Percentiles rank a stretch among this genome's conserved stretches.
phyloP scores from a whole-genome alignment of 768 basidiomycete genomes.

The Dictyophora rubrovolvata region DNA sequence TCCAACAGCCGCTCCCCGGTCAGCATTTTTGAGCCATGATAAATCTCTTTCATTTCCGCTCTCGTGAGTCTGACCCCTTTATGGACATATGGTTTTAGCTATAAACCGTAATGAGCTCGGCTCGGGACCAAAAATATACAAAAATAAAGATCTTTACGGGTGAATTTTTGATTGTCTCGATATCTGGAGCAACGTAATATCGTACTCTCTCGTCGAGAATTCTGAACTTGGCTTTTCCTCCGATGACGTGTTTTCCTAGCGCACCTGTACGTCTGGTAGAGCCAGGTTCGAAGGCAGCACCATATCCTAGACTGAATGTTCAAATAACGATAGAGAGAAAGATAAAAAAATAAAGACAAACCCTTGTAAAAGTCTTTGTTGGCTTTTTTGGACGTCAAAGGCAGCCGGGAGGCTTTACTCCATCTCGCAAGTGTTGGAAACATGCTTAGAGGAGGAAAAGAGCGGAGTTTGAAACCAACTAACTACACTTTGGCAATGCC shows the following conservation, averaged over 20 bases:
- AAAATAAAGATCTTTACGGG: slow-evolving; percentile 26
- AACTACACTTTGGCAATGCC: not conserved
- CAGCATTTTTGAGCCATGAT: slow-evolving; percentile 13
- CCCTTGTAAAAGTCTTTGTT: slow-evolving; percentile 99
- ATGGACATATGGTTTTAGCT: slow-evolving; percentile 69
- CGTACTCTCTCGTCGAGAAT: slow-evolving; percentile 76
- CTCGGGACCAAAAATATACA: no score
- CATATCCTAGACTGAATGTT: slow-evolving; percentile 43
- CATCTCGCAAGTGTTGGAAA: slow-evolving; percentile 55
- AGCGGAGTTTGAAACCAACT: slow-evolving; percentile 6
- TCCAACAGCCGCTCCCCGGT: slow-evolving; percentile 2
- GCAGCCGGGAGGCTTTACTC: slow-evolving; percentile 76
- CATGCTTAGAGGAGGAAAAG: slow-evolving; percentile 30
- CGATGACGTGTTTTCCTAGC: slow-evolving; percentile 73
- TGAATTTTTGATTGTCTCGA: slow-evolving; percentile 50
- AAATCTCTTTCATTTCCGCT: slow-evolving; percentile 20
- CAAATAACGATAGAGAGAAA: not conserved
- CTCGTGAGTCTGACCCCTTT: slow-evolving; percentile 28
- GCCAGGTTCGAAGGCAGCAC: slow-evolving; percentile 76
- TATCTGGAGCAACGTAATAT: slow-evolving; percentile 71
- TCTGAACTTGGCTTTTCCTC: slow-evolving; percentile 66
- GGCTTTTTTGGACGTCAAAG: slow-evolving; percentile 76
- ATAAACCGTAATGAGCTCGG: not conserved
- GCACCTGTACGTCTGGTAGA: slow-evolving; percentile 76
- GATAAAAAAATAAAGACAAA: slow-evolving; percentile 19